These are phyloP conservation scores for Amborella trichopoda DNA, from an alignment of 164 flowering plant species.

Conservation along the genomic window DNA sequence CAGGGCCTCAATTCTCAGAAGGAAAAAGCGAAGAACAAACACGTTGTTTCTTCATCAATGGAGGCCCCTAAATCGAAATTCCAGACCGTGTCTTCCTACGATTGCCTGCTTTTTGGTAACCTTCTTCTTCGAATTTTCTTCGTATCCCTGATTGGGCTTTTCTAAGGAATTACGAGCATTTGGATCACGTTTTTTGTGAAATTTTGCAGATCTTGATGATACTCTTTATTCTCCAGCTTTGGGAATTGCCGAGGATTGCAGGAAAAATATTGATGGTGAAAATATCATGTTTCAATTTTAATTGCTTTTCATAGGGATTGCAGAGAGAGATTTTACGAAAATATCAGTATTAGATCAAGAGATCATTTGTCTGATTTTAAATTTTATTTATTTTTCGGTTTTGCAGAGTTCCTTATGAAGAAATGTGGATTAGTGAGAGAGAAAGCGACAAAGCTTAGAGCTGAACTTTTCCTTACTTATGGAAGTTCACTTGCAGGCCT, in stretches of 20 bases:
- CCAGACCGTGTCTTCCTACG: slow-evolving; percentile 25
- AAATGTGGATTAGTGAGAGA: slow-evolving; percentile 45
- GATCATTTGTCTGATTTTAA: too few species aligned
- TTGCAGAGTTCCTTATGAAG: slow-evolving; percentile 59
- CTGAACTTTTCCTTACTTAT: slow-evolving; percentile 63
- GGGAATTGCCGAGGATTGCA: slow-evolving; percentile 49
- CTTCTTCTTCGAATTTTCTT: neutral
- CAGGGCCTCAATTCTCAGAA: too few species aligned
- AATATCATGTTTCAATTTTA: neutral
- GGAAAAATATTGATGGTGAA: slow-evolving; percentile 68
- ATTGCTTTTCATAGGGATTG: neutral
- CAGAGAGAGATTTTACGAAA: too few species aligned
- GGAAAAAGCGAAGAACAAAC: too few species aligned
- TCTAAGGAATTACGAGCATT: neutral
- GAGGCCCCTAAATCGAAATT: slow-evolving; percentile 12
- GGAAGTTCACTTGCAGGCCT: slow-evolving; percentile 95
- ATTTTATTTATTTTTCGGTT: neutral
- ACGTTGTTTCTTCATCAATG: neutral
- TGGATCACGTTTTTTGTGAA: neutral
- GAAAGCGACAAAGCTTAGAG: slow-evolving; percentile 47
- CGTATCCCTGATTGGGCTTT: neutral
- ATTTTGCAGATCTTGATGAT: slow-evolving; percentile 74
- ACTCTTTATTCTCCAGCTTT: slow-evolving; percentile 53
- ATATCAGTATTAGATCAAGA: too few species aligned
- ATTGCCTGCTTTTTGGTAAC: slow-evolving; percentile 48